phyloP scores from a whole-genome alignment of 805 yeast genomes.

The Torulaspora quercuum region DNA sequence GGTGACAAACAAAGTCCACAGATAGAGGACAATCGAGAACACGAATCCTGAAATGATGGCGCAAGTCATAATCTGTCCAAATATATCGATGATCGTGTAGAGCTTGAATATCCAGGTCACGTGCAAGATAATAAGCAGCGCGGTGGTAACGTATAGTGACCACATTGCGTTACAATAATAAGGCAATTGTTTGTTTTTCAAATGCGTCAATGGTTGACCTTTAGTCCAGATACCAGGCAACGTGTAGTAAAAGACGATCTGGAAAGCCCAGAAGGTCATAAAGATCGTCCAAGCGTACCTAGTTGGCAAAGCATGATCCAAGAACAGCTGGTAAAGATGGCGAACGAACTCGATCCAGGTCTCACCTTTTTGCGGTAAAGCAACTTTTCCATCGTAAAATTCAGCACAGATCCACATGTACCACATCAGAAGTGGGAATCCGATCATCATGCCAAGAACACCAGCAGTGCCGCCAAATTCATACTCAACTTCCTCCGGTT shows the following conservation, averaged over 20 bases:
- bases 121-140: constrained; percentile 59
- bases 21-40: constrained; percentile 65
- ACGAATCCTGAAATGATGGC: constrained; percentile 77
- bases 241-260: constrained; percentile 70
- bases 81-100: constrained; percentile 70
- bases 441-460: constrained; percentile 84
- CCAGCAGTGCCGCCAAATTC: constrained; percentile 95
- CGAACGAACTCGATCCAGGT: constrained; percentile 48
- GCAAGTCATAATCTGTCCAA: constrained; percentile 90
- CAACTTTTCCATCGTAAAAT: constrained; percentile 70
- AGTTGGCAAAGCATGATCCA: constrained; percentile 57
- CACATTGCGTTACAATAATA: constrained; percentile 91
- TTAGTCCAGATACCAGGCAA: constrained; percentile 93
- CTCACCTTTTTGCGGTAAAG: constrained; percentile 63
- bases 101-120: constrained; percentile 69
- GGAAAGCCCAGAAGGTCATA: constrained; percentile 62
- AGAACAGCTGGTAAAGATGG: constrained; percentile 45
- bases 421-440: constrained; percentile 91
- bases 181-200: constrained; percentile 75
- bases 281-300: constrained; percentile 65
- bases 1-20: constrained; percentile 59
- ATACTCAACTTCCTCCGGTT: constrained; percentile 59
- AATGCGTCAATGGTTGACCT: constrained; percentile 87
- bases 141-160: constrained; percentile 70
- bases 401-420: constrained; percentile 92